Conservation (phyloP, 257 asterid species). For the Solanum lycopersicoides region DNA sequence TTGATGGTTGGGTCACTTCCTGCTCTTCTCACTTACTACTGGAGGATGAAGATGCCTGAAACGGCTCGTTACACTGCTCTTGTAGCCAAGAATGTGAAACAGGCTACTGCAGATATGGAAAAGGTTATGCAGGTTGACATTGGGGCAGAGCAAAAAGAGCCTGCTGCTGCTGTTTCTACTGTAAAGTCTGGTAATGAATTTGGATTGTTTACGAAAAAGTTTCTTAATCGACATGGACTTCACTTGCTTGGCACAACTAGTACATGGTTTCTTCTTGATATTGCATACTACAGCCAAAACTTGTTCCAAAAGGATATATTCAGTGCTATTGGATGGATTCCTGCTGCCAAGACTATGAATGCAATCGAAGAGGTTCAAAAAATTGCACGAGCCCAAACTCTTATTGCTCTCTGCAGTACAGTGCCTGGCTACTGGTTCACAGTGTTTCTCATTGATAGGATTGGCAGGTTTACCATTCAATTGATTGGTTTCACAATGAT, state of each 20-base stretch:
- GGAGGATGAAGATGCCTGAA: conserved; percentile 12
- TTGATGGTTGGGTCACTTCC: conserved; percentile 49
- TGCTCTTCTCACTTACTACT: conserved; percentile 37
- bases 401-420: conserved; percentile 48
- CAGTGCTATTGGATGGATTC: conserved; percentile 58
- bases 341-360: conserved; percentile 40
- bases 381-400: conserved; percentile 52
- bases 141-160: too few relatives aligned
- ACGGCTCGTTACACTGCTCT: too few relatives aligned
- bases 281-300: conserved; percentile 55
- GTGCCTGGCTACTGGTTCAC: conserved; percentile 55
- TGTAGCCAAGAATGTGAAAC: too few relatives aligned
- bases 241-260: conserved; percentile 49
- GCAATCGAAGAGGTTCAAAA: conserved; percentile 32
- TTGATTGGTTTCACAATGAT: not conserved
- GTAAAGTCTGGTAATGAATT: too few relatives aligned
- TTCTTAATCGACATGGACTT: conserved; percentile 37
- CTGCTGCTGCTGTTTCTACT: too few relatives aligned
- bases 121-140: too few relatives aligned
- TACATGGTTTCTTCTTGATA: conserved; percentile 59
- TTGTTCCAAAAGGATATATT: conserved; percentile 57
- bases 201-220: conserved; percentile 23
- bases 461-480: not conserved
- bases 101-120: too few relatives aligned
- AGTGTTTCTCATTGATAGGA: not conserved